Evolutionary conservation across 106 monocot genomes (phyloP).

Genomic region (Acanthochlamys bracteata): DNA sequence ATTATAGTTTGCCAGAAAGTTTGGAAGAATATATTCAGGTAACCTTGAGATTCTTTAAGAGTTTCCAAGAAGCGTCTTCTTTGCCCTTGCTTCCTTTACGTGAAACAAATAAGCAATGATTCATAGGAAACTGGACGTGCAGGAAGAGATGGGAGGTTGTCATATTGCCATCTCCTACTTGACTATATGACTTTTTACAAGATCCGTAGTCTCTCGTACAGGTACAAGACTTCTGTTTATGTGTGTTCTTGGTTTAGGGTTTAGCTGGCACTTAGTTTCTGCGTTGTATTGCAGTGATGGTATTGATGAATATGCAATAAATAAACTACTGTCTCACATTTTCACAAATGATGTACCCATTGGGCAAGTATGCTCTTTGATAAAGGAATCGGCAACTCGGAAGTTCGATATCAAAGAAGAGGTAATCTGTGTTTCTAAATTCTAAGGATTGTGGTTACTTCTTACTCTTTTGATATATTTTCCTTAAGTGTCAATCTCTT

Average conservation of each 20-base stretch:
- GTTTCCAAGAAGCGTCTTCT: too few relatives aligned
- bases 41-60: slow-evolving; percentile 7
- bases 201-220: slow-evolving; percentile 80
- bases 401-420: slow-evolving; percentile 99
- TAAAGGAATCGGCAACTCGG: slow-evolving; percentile 62
- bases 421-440: slow-evolving; percentile 31
- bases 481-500: not conserved
- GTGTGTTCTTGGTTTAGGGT: not conserved
- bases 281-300: slow-evolving; percentile 94
- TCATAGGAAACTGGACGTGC: slow-evolving; percentile 94
- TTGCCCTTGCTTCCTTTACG: too few relatives aligned
- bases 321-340: slow-evolving; percentile 64
- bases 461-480: slow-evolving; percentile 1
- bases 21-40: slow-evolving; percentile 97
- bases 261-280: not conserved
- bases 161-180: slow-evolving; percentile 79
- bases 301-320: slow-evolving; percentile 85
- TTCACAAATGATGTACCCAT: slow-evolving; percentile 35
- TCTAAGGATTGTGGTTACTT: too few relatives aligned
- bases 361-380: slow-evolving; percentile 55
- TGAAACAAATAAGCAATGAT: slow-evolving; percentile 3
- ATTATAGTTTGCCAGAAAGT: slow-evolving; percentile 95
- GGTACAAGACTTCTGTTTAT: slow-evolving; percentile 25
- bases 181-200: slow-evolving; percentile 65
- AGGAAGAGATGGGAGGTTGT: slow-evolving; percentile 84